Percentiles rank a stretch among this genome's conserved stretches.
Evolutionary conservation across 1,284 basidiomycete species (phyloP).

Genomic region (Marasmius tenuissimus): DNA sequence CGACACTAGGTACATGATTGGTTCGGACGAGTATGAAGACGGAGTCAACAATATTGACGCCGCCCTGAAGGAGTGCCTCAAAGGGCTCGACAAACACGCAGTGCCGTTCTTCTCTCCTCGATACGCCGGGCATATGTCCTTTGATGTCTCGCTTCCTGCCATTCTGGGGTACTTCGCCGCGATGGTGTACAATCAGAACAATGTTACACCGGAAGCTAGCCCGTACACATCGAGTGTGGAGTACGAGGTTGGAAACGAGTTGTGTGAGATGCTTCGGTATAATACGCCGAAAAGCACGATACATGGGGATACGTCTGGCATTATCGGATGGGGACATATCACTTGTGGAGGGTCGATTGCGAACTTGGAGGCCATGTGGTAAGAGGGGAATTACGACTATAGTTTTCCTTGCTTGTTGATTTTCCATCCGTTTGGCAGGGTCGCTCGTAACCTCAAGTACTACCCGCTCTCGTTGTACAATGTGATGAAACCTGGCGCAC

Average conservation of each 20-base stretch:
- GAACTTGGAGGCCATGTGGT: constrained; percentile 47
- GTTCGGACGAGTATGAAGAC: background rate
- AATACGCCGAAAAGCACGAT: background rate
- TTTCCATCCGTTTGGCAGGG: background rate
- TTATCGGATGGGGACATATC: constrained; percentile 43
- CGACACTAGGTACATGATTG: background rate
- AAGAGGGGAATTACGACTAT: background rate
- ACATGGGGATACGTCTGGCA: background rate
- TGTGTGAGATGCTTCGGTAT: background rate
- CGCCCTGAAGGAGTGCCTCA: background rate
- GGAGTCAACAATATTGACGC: background rate
- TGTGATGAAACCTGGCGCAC: constrained; percentile 27
- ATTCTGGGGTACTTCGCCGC: constrained; percentile 37
- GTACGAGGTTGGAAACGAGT: background rate
- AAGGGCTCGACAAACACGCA: constrained; percentile 24
- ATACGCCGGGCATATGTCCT: constrained; percentile 42
- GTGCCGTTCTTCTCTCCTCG: constrained; percentile 43
- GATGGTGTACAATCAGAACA: constrained; percentile 44
- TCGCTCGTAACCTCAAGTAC: constrained; percentile 39
- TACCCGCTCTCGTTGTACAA: constrained; percentile 35
- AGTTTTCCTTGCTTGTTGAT: background rate
- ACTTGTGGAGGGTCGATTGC: constrained; percentile 44
- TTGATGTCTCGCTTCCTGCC: constrained; percentile 37
- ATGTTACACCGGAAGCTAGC: constrained; percentile 19
- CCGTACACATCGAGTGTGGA: background rate